Evolutionary conservation across 331 rosid species (phyloP), one percentile per base, ranked within the genome.

Genomic region (Acacia pycnantha): DNA sequence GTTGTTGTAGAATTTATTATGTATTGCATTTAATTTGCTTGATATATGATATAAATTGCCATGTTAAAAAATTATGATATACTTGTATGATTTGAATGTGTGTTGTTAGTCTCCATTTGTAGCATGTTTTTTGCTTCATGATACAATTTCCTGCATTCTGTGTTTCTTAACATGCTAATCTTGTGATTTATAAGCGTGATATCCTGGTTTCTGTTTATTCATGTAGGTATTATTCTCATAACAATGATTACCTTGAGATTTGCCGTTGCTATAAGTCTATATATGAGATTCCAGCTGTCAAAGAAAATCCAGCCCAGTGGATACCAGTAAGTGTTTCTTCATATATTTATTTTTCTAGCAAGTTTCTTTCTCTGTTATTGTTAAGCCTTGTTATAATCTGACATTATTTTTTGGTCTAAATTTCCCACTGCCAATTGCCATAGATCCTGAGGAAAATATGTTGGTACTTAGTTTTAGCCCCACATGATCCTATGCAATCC

Each of bases 361-460:
- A 18, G 29, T 80, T 85, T 48, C 73, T 46, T 27, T 74, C 47
- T 78, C 73, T 37, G 8, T n/a, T 78, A 3, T 24, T 62, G 61
- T 27, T 2, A 35, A 71, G 22, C 67, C 70, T 11, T 64, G 10
- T n/a, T 59, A 2, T 61, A 22, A 46, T 14, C 6, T 13, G 29
- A 58, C 77, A 31, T 70, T 31, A 8, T 18, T 27, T 18, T 61
- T 12, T 67, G 47, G 69, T 78, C 86, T 73, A 70, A 80, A 48
- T 56, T 33, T 61, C 76, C 33, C 47, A 12, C 78, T 77, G 77
- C 24, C 59, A 74, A 26, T 78, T 78, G 77, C 41, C 6, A 65
- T 77, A 96, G 99, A 88, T 96, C 81, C 86, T 96, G 89, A 89
- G 99, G 93, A 96, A 92, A 88, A 94, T 96, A 84, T 96, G 97